Evolutionary conservation across 192 early-diverging fungal genomes (phyloP), one percentile per base, ranked within the genome.

Genomic region (Chytriomyces sp.): DNA sequence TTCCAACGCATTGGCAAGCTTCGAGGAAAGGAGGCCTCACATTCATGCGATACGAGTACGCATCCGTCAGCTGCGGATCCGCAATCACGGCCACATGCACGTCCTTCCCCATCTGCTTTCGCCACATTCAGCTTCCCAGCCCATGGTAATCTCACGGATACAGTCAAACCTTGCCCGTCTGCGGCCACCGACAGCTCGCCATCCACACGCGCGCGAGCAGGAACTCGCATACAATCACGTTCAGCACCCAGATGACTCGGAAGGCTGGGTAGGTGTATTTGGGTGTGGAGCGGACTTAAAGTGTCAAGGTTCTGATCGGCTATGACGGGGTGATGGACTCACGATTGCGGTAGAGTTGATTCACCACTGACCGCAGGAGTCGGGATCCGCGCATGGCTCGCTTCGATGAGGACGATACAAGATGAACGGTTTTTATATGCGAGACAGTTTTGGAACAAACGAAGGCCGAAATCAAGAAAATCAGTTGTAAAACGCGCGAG

Each of bases 31-130:
- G n/a, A 31, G 12, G 14, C 19, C 28, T 8, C 28, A 70, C 68
- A 70, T 70, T 26, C 40, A 90, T 89, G 3, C 82, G 75, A 72
- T 98, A 98, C 8, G 94, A 96, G 72, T 90, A 91, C 37, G 88
- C 80, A 75, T 96, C 96, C 39, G 93, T 94, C 41, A 98, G 85
- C 73, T 98, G 96, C 39, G 96, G 94, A 77, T 98, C 96, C 0
- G 92, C 91, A 41, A 98, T 81, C 7, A 98, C 69, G 12, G 89
- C 88, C 22, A 94, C 32, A 38, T 58, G 49, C 1, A 38, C 28
- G 56, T 77, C 34, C 32, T 52, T 61, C 58, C 76, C 44, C 28
- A 30, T 19, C 30, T 66, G 59, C 7, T 39, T 31, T 28, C 55
- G 52, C 7, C 30, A 26, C 34, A 38, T 10, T 30, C 67, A 69